phyloP scores from a whole-genome alignment of 306 rosid genomes.

The Dryas octopetala region DNA sequence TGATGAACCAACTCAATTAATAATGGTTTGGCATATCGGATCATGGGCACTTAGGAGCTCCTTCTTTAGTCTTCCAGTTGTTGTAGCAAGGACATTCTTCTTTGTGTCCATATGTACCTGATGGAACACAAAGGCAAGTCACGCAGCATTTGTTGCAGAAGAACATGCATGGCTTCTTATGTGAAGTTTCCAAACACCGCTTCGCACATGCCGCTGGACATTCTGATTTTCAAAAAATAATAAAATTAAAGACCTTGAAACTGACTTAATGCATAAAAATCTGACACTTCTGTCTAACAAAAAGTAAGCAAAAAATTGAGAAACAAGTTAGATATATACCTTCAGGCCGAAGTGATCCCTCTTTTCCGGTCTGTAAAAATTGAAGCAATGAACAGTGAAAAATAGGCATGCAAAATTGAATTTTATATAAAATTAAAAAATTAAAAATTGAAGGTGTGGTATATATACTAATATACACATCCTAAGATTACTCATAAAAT shows the following conservation, averaged over 20 bases:
- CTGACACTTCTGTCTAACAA: no score
- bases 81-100: slow-evolving; percentile 44
- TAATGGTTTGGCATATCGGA: no score
- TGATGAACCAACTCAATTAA: no score
- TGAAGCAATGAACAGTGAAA: neutral
- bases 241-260: no score
- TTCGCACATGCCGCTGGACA: slow-evolving; percentile 22
- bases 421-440: no score
- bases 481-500: no score
- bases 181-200: slow-evolving; percentile 35
- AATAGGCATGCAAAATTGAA: no score
- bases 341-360: slow-evolving; percentile 25
- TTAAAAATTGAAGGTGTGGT: no score
- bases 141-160: slow-evolving; percentile 37
- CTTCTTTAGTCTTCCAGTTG: slow-evolving; percentile 30
- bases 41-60: slow-evolving; percentile 28
- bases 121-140: slow-evolving; percentile 39
- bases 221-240: neutral
- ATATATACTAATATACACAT: no score
- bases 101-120: slow-evolving; percentile 39
- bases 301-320: neutral
- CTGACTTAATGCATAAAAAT: no score
- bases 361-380: slow-evolving; percentile 23
- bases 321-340: slow-evolving; percentile 1
- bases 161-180: slow-evolving; percentile 35